phyloP scores from a whole-genome alignment of 2,329 filamentous ascomycete genomes.

The Mariannaea sp. region DNA sequence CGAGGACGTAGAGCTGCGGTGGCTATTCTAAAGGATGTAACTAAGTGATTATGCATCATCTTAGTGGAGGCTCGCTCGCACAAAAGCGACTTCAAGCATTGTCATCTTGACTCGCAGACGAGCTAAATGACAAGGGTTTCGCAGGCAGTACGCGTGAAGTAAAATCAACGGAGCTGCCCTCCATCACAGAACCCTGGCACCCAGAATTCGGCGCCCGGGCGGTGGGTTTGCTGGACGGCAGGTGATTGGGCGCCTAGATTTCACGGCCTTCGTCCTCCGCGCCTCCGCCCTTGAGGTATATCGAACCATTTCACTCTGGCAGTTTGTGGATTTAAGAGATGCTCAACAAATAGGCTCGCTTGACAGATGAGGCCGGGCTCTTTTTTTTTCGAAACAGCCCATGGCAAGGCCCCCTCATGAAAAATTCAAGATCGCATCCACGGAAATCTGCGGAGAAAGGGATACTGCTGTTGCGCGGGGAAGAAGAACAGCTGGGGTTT shows the following conservation, averaged over 20 bases:
- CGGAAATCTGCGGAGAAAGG: constrained; percentile 30
- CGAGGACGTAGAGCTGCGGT: background rate
- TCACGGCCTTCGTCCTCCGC: constrained; percentile 17
- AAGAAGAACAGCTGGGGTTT: constrained; percentile 27
- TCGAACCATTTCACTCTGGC: constrained; percentile 6
- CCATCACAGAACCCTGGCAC: background rate
- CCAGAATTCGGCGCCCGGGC: background rate
- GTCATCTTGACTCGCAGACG: too few species aligned
- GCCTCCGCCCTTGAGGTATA: background rate
- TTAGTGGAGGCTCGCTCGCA: background rate
- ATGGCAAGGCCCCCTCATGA: constrained; percentile 3
- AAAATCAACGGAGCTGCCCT: too few species aligned
- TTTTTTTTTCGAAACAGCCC: constrained; percentile 1
- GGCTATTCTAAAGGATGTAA: background rate
- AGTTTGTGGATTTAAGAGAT: background rate
- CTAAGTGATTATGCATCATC: constrained; percentile 1
- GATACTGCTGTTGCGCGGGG: constrained; percentile 28
- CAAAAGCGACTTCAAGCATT: background rate
- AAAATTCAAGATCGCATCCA: constrained; percentile 17
- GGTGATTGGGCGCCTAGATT: constrained; percentile 2
- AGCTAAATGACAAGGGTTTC: too few species aligned
- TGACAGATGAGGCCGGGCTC: background rate
- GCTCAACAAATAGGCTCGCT: background rate
- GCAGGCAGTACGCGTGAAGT: too few species aligned
- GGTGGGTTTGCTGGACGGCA: background rate